Evolutionary conservation across 352 stramenopile genomes (phyloP), one percentile per base, ranked within the genome.

Genomic region (Phytophthora nicotianae): DNA sequence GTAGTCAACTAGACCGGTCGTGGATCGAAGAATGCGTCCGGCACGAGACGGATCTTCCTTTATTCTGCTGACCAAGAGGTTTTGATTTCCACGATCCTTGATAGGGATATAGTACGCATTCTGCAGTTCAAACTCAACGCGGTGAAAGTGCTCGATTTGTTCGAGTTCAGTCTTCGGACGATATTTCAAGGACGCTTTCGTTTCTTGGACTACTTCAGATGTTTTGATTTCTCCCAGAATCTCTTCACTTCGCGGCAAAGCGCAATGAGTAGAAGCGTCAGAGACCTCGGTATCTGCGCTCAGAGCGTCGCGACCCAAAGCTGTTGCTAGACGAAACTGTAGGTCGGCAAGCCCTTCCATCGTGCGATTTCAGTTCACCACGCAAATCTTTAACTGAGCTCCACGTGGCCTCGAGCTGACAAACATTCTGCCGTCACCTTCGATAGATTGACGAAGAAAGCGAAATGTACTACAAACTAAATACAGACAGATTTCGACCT

Each of bases 81-180:
- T 11, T 33, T 33, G 27, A 8, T 33, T 8, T 33, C 27, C 27
- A 33, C 27, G 27, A 33, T 14, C 27, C 27, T 33, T 47, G 7
- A 41, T 41, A 6, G 35, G 35, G 14, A 23, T 43, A n/a, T 23
- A 43, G 3, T 23, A 23, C 37, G 37, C 37, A 43, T 43, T 43
- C n/a, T 43, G 37, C 3, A 43, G 35, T 14, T 41, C 35, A 41
- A 41, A 41, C 35, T 41, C 37, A 43, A 21, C n/a, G 21, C 37
- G 37, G 17, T 43, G 37, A 23, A 43, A 43, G 37, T 43, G 37
- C 37, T 43, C n/a, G 37, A 43, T 14, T n/a, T n/a, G 21, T 43
- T 43, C 37, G n/a, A 43, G n/a, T 5, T 43, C n/a, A 23, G 37
- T 43, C 6, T 21, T 43, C 17, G 4, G 16, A 43, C 37, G 37